Conservation (phyloP, 768 basidiomycete genomes). For the Tricholoma flavovirens region DNA sequence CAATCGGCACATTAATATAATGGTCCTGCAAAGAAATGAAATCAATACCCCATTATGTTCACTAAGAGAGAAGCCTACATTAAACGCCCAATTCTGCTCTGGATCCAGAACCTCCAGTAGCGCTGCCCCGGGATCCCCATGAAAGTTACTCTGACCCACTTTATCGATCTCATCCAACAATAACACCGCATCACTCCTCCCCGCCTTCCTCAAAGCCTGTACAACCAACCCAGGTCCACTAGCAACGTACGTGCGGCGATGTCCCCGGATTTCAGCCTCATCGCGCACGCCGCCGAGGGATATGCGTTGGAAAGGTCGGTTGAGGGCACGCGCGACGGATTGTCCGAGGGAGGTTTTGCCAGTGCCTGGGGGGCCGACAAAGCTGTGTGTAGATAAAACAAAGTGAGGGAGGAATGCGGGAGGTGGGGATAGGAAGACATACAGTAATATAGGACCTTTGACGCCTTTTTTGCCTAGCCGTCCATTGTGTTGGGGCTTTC, state of each 20-base stretch:
- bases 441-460: conserved; percentile 73
- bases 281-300: conserved; percentile 90
- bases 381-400: conserved; percentile 32
- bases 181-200: conserved; percentile 73
- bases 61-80: conserved; percentile 35
- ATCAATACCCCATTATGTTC: not conserved
- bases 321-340: conserved; percentile 78
- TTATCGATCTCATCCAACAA: conserved; percentile 94
- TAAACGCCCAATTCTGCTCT: conserved; percentile 84
- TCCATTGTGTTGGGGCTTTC: conserved; percentile 7
- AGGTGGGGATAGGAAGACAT: conserved; percentile 13
- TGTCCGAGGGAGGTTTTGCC: conserved; percentile 92
- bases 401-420: not conserved
- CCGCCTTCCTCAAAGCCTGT: conserved; percentile 81
- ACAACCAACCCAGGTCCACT: conserved; percentile 82
- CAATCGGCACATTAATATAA: conserved; percentile 85
- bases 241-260: conserved; percentile 82
- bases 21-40: conserved; percentile 57
- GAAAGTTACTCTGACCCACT: conserved; percentile 79
- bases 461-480: conserved; percentile 36
- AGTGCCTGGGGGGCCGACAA: conserved; percentile 87
- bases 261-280: conserved; percentile 64
- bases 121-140: conserved; percentile 89
- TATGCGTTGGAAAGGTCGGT: conserved; percentile 86
- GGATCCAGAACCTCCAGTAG: conserved; percentile 91